Conservation (phyloP, 2,329 filamentous ascomycete genomes). For the Fusarium kyushuense region DNA sequence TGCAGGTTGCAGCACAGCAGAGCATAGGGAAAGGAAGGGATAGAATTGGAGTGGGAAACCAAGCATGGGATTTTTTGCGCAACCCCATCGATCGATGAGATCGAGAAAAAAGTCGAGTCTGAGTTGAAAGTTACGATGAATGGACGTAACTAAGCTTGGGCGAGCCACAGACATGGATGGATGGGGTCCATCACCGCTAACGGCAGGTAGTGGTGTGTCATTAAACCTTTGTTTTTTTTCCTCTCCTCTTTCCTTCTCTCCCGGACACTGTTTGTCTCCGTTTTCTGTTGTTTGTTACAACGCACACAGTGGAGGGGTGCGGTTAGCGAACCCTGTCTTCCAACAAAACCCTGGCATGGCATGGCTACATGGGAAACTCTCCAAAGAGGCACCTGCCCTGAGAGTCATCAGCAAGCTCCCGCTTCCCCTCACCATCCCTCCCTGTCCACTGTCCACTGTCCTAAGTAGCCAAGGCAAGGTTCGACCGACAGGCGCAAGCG, state of each 20-base stretch:
- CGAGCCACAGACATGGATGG: constrained; percentile 38
- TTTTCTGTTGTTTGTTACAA: neutral
- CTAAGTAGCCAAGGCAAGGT: neutral
- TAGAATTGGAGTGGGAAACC: constrained; percentile 46
- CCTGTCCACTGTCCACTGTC: neutral
- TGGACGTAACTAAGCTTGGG: constrained; percentile 28
- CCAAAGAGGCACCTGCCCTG: constrained; percentile 39
- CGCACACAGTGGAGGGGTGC: neutral
- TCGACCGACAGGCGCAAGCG: constrained; percentile 16
- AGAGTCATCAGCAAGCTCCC: constrained; percentile 39
- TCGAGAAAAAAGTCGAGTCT: constrained; percentile 48
- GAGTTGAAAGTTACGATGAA: constrained; percentile 34
- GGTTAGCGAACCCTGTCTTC: constrained; percentile 8
- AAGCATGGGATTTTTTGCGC: constrained; percentile 49
- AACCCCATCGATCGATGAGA: constrained; percentile 55
- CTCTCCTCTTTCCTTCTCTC: constrained; percentile 10
- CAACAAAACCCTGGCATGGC: constrained; percentile 16
- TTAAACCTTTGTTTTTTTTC: constrained; percentile 1
- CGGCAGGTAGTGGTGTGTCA: constrained; percentile 28
- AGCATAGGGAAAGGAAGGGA: constrained; percentile 30
- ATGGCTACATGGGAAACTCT: constrained; percentile 14
- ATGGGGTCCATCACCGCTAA: constrained; percentile 15
- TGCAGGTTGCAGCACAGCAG: neutral
- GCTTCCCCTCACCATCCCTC: constrained; percentile 31
- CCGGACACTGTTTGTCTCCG: neutral